Base-by-base conservation (phyloP, 176 grass and related monocot species). In the barley (Hordeum vulgare) region DNA sequence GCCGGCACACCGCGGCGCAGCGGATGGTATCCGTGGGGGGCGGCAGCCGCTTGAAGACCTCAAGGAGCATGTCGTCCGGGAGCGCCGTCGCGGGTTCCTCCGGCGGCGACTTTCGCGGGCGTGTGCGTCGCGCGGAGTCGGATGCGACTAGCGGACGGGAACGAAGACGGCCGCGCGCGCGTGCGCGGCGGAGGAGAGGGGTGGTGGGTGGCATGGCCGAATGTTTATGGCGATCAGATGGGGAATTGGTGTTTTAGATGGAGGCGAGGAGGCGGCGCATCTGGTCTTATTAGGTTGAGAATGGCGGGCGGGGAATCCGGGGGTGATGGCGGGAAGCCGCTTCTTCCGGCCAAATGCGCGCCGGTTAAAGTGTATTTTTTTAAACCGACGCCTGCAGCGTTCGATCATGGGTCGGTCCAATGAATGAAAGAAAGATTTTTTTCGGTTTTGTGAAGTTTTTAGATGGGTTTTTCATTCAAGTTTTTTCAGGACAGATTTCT, bases 1-100 rank as follows among this genome's bases (percentile, higher is more conserved):
- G 83, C 31, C 78, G 78, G 57, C 83, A 89, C 11, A 89, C 88
- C 9, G 71, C 88, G 24, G 72, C 72, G 83, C 83, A 77, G 56
- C 78, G 83, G 9, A 85, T 45, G 33, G 81, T 58, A 34, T 82
- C 78, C 11, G 7, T n/a, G 63, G 34, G 41, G 8, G 83, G 83
- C 18, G 56, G 24, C 25, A 89, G 18, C 9, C 77, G 71, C 78
- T 39, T 71, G 56, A 89, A 85, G 23, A 89, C 72, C 64, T 81
- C 88, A 0, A 89, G 40, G 8, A 89, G 78, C 40, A 89, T 44
- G 64, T 82, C 88, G 54, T 85, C 83, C 6, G 88, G 78, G 20
- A 89, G 72, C 2, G 71, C 25, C 9, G 27, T 36, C 9, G 11
- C 71, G 15, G 15, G 33, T 18, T 68, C 65, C 65, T 68, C 33